Base-by-base conservation (phyloP, 2,329 filamentous ascomycete species). In the Tolypocladium tropicale region DNA sequence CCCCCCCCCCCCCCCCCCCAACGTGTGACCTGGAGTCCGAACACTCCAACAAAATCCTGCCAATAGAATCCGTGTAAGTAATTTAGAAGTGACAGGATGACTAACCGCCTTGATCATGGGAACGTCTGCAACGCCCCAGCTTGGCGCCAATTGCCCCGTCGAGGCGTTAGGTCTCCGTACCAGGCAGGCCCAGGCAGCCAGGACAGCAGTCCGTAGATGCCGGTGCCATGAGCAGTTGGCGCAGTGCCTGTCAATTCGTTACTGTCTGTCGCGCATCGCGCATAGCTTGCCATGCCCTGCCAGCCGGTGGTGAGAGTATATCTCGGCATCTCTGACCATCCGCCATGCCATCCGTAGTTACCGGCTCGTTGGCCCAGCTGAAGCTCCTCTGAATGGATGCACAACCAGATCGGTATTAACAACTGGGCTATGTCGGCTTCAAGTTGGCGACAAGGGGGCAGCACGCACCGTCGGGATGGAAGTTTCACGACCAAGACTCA, bases 61-160 rank as follows among this genome's bases (percentile, higher is more conserved):
- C 49, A 51, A 4, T 18, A 14, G 51, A 21, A 53, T 21, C 34
- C 23, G 23, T 30, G 11, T 23, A 2, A 4, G 34, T 12, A n/a
- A 10, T 25, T 39, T 16, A 41, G 23, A 2, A 37, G 16, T 16
- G 16, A 9, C 0, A 11, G 1, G 34, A 37, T 56, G 51, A 53
- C 51, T 56, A 39, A 56, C 41, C 55, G 14, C 25, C 33, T 0
- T 11, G 11, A 25, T 11, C 6, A 46, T 46, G 28, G 48, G 52
- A 37, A 56, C 55, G 41, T 56, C 55, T 39, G 52, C 55, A 30
- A 52, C 30, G 46, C 52, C 23, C 46, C 46, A 43, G 12, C 55
- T 52, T 46, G 46, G 46, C 46, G 34, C 36, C 46, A 53, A 30
- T 28, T 39, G 4, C 23, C 34, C 23, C 25, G 23, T 16, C 30